Evolutionary conservation across 306 rosid species (phyloP), one percentile per base, ranked within the genome.

Genomic region (Vachellia collinsii): DNA sequence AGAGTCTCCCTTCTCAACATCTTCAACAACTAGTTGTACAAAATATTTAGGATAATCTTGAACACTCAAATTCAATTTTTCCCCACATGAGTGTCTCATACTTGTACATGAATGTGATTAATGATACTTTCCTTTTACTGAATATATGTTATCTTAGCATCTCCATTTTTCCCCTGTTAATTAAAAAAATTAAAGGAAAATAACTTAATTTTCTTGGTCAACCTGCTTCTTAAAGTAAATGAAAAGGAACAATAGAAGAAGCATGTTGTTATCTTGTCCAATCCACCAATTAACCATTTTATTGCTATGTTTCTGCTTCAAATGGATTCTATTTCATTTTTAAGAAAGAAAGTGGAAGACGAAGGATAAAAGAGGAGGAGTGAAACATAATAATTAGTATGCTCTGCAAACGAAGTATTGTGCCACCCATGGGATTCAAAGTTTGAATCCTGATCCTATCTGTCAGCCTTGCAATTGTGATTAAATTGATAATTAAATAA

Each of bases 401-500:
- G 5, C 17, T 19, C 36, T n/a, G 16, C 37, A 42, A 9, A n/a
- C 51, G 16, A 16, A 39, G 36, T 68, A 39, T 68, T 19, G 17
- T 9, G 54, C 54, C 54, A n/a, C n/a, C 6, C 54, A 42, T 42
- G 74, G 74, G 53, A 69, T 69, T 69, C n/a, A 2, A 69, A 78
- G 70, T 69, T 62, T 69, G 79, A 78, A 81, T 75, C 75, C 70
- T 58, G 58, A n/a, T 54, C 63, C 41, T n/a, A 34, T 69, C 82
- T 83, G 86, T 78, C 82, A 83, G 72, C 82, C 66, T 56, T 67
- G 43, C 36, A 61, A 56, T 61, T 56, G 56, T 44, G 77, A 66
- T 70, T 54, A 65, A 81, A 81, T 77, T 86, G 85, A 83, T 72
- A 51, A 71, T 65, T 86, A 82, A 82, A 75, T 58, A 80, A 62